Evolutionary conservation across 225 moss, liverwort and hornwort species (phyloP).

Genomic region (Marchantia polymorpha): DNA sequence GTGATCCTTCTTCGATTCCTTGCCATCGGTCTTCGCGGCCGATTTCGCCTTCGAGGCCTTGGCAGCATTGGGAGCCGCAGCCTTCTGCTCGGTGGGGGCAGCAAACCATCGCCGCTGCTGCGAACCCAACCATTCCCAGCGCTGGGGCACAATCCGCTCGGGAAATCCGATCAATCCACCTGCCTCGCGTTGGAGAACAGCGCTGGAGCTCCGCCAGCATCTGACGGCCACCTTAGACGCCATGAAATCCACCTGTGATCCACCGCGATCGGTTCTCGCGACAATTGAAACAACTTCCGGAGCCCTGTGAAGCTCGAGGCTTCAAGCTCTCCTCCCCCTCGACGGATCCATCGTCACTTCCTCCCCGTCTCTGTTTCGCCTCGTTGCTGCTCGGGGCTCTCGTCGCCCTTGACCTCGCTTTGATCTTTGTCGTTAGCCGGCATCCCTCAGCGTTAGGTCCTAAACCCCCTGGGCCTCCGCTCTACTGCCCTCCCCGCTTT

Average conservation of each 20-base stretch:
- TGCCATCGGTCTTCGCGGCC: conserved; percentile 53
- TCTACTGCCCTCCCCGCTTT: too few species aligned
- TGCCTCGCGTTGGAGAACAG: not conserved
- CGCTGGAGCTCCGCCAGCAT: not conserved
- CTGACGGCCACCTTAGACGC: not conserved
- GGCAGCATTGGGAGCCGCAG: conserved; percentile 64
- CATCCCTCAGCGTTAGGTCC: too few species aligned
- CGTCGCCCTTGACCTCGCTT: too few species aligned
- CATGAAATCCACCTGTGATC: not conserved
- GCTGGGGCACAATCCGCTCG: not conserved
- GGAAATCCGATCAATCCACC: not conserved
- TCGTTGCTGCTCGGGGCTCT: too few species aligned
- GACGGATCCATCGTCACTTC: not conserved
- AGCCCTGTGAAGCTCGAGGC: not conserved
- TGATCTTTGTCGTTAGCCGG: too few species aligned
- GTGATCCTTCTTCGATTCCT: conserved; percentile 57
- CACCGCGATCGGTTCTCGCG: not conserved
- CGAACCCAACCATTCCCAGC: conserved; percentile 23
- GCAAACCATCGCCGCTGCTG: conserved; percentile 31
- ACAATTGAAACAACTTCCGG: not conserved
- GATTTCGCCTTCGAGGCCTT: conserved; percentile 67
- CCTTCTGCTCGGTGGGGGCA: conserved; percentile 24
- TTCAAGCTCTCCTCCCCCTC: not conserved
- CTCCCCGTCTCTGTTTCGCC: too few species aligned
- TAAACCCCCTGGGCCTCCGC: too few species aligned